Evolutionary conservation across 306 rosid species (phyloP).

Genomic region (peach (Prunus persica)): Prunus_persica_NCBIv2 NC_034009.1:46747001-46747500

Average conservation of each 20-base stretch:
- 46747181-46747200: constrained; percentile 33
- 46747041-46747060: constrained; percentile 35
- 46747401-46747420: background rate
- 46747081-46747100: background rate
- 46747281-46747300: constrained; percentile 30
- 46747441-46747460: constrained; percentile 49
- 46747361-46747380: constrained; percentile 4
- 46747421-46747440: background rate
- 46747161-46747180: constrained; percentile 51
- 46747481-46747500: constrained; percentile 86
- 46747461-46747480: constrained; percentile 91
- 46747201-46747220: constrained; percentile 49
- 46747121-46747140: constrained; percentile 28
- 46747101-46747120: background rate
- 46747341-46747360: constrained; percentile 19
- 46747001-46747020: constrained; percentile 75
- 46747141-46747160: constrained; percentile 83
- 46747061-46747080: background rate
- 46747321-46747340: constrained; percentile 88
- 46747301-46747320: constrained; percentile 66
- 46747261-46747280: constrained; percentile 15
- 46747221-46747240: background rate
- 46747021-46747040: constrained; percentile 95
- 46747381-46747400: background rate
- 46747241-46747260: background rate